Percentiles rank a stretch among this genome's conserved stretches.
phyloP scores from a whole-genome alignment of 1,139 yeast species.

The Lodderomyces pseudojiufengensis region DNA sequence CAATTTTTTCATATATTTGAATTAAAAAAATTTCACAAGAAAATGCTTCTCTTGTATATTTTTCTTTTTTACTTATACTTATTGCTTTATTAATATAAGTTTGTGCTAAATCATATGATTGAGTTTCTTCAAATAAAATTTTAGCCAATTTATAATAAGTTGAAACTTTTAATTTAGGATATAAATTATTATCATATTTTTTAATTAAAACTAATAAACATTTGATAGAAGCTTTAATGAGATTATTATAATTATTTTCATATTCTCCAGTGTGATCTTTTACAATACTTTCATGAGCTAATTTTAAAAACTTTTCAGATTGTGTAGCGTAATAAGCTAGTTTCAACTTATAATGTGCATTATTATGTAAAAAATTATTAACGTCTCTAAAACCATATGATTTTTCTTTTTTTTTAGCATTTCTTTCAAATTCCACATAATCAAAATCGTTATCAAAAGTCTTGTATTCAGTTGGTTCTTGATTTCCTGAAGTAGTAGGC shows the following conservation, averaged over 20 bases:
- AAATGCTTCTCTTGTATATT: slow-evolving; percentile 14
- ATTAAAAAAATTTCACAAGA: slow-evolving; percentile 32
- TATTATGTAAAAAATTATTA: no score
- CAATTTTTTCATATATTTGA: slow-evolving; percentile 27
- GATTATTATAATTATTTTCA: slow-evolving; percentile 25
- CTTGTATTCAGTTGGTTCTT: no score
- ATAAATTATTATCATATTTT: slow-evolving; percentile 24
- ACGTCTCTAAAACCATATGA: no score
- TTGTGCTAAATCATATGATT: slow-evolving; percentile 36
- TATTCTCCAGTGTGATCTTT: slow-evolving; percentile 17
- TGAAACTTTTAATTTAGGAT: slow-evolving; percentile 28
- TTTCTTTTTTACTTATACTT: slow-evolving; percentile 29
- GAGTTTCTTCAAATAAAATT: slow-evolving; percentile 39
- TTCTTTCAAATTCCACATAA: no score
- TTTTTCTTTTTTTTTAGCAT: no score
- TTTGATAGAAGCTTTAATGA: slow-evolving; percentile 39
- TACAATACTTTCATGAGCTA: slow-evolving; percentile 23
- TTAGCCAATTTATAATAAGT: slow-evolving; percentile 34
- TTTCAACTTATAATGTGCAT: slow-evolving; percentile 3
- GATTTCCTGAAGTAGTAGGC: no score
- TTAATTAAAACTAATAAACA: slow-evolving; percentile 30
- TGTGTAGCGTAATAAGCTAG: slow-evolving; percentile 1
- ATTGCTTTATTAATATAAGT: slow-evolving; percentile 37
- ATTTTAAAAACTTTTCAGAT: slow-evolving; percentile 10
- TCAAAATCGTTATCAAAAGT: no score